Evolutionary conservation across 116 monocot species (phyloP).

Genomic region (Zostera marina): DNA sequence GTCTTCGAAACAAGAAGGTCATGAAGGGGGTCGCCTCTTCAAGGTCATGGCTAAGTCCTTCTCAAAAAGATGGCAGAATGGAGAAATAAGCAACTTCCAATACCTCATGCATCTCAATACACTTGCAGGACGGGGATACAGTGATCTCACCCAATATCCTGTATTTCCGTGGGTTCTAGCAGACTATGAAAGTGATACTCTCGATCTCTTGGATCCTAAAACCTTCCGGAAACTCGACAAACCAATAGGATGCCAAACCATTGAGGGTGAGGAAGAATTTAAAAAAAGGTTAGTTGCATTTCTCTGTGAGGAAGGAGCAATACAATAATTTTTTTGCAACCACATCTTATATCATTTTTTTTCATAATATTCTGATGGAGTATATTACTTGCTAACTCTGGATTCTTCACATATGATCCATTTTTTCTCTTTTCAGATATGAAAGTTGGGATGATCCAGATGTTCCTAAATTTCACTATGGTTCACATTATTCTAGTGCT

Average conservation of each 20-base stretch:
- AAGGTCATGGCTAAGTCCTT: slow-evolving; percentile 86
- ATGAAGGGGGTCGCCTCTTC: slow-evolving; percentile 84
- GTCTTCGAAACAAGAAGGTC: slow-evolving; percentile 70
- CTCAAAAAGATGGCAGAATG: slow-evolving; percentile 96
- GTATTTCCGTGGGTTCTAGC: slow-evolving; percentile 98
- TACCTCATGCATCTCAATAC: slow-evolving; percentile 99
- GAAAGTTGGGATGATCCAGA: slow-evolving; percentile 99
- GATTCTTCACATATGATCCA: too few species aligned
- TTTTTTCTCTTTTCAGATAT: slow-evolving; percentile 41
- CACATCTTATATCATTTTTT: too few species aligned
- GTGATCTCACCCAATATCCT: slow-evolving; percentile 96
- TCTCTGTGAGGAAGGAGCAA: too few species aligned
- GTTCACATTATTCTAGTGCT: slow-evolving; percentile 98
- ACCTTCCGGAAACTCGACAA: slow-evolving; percentile 83
- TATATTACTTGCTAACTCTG: too few species aligned
- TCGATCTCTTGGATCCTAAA: slow-evolving; percentile 61
- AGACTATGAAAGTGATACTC: slow-evolving; percentile 77
- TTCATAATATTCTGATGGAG: too few species aligned
- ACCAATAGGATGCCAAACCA: slow-evolving; percentile 96
- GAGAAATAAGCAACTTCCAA: slow-evolving; percentile 98
- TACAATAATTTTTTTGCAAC: too few species aligned
- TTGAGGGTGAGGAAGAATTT: slow-evolving; percentile 84
- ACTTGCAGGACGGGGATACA: slow-evolving; percentile 97
- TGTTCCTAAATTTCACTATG: slow-evolving; percentile 98
- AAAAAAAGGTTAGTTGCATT: slow-evolving; percentile 44